phyloP scores from a whole-genome alignment of 179 eudicot species.

The Silene noctiflora region DNA sequence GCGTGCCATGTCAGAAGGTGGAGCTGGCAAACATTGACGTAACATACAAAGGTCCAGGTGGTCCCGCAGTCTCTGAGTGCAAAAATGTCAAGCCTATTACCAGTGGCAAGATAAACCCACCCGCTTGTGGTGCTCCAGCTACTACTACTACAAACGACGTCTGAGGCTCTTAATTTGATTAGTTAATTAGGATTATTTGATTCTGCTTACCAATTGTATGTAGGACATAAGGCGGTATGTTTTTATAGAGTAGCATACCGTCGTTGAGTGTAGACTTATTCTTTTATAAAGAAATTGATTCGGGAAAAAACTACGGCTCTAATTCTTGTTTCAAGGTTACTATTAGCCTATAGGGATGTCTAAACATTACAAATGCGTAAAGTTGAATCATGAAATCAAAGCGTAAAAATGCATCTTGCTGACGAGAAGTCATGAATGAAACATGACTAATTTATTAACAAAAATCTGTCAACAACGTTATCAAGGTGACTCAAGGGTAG shows the following conservation, averaged over 20 bases:
- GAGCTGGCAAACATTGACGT: conserved; percentile 31
- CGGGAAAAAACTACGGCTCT: background rate
- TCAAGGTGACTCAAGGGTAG: too few species aligned
- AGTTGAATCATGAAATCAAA: too few species aligned
- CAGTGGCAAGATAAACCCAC: conserved; percentile 28
- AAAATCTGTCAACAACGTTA: too few species aligned
- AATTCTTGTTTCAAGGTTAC: too few species aligned
- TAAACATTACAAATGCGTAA: too few species aligned
- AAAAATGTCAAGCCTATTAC: conserved; percentile 28
- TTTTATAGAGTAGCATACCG: background rate
- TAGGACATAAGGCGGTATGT: background rate
- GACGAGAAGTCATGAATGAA: too few species aligned
- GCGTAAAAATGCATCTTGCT: too few species aligned
- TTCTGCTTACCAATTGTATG: background rate
- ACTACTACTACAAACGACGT: conserved; percentile 25
- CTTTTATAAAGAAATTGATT: conserved; percentile 1
- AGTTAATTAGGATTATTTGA: background rate
- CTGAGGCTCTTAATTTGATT: background rate
- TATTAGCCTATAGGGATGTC: too few species aligned
- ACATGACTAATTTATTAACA: too few species aligned
- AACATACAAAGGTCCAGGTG: conserved; percentile 21
- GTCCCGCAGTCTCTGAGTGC: conserved; percentile 30
- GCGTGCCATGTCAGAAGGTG: conserved; percentile 29
- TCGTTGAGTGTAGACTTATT: background rate
- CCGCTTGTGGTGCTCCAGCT: conserved; percentile 25